Percentiles rank a stretch among this genome's conserved stretches.
Conservation (phyloP, 345 rosid genomes). For the Salix arbutifolia region DNA sequence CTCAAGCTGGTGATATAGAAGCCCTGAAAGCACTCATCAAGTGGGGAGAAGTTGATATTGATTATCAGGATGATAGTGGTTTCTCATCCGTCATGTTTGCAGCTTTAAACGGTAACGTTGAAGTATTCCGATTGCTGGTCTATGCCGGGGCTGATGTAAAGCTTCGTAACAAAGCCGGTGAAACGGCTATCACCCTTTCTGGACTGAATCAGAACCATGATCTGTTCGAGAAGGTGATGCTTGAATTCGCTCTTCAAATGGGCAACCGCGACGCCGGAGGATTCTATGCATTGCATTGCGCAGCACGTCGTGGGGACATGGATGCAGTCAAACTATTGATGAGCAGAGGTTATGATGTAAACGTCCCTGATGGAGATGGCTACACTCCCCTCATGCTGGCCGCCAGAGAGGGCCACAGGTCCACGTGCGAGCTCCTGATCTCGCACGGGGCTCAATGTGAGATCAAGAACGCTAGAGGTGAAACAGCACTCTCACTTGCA, state of each 20-base stretch:
- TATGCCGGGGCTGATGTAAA: slow-evolving; percentile 90
- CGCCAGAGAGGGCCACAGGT: slow-evolving; percentile 68
- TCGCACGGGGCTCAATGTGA: slow-evolving; percentile 58
- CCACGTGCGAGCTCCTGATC: slow-evolving; percentile 61
- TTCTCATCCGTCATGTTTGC: slow-evolving; percentile 85
- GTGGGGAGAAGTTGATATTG: slow-evolving; percentile 40
- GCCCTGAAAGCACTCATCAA: slow-evolving; percentile 54
- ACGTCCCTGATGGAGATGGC: slow-evolving; percentile 72
- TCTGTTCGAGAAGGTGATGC: slow-evolving; percentile 87
- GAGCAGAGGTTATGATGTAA: slow-evolving; percentile 64
- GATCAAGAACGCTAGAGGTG: slow-evolving; percentile 55
- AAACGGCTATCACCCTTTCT: slow-evolving; percentile 70
- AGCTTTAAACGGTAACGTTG: slow-evolving; percentile 75
- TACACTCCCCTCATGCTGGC: slow-evolving; percentile 93
- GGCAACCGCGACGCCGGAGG: slow-evolving; percentile 70
- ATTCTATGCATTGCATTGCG: slow-evolving; percentile 88
- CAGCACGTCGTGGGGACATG: slow-evolving; percentile 83
- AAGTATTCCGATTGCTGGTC: slow-evolving; percentile 68
- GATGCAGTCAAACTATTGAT: slow-evolving; percentile 63
- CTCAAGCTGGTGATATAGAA: slow-evolving; percentile 64
- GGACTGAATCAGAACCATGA: slow-evolving; percentile 55
- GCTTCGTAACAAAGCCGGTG: slow-evolving; percentile 60
- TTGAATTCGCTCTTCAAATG: slow-evolving; percentile 79
- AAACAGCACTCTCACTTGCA: slow-evolving; percentile 61
- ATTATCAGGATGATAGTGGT: slow-evolving; percentile 78